These are phyloP conservation scores for Gnomoniopsis smithogilvyi DNA, from an alignment of 2,329 filamentous ascomycete species.

Conservation along the genomic window DNA sequence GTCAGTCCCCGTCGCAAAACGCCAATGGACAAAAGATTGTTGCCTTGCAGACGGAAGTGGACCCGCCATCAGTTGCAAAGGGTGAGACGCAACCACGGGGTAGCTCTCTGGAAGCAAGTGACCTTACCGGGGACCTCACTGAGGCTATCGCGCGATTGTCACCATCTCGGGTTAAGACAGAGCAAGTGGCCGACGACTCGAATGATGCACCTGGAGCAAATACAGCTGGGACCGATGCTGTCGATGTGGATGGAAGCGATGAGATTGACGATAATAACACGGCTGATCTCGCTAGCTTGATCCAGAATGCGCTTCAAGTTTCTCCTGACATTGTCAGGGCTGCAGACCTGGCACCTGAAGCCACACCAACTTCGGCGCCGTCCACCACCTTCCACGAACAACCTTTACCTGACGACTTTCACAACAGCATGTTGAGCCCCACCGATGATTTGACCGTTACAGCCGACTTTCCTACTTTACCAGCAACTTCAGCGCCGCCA, in stretches of 20 bases:
- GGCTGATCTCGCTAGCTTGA: not conserved
- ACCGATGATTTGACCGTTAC: too few relatives aligned
- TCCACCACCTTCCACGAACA: not conserved
- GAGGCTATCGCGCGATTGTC: not conserved
- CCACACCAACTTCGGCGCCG: not conserved
- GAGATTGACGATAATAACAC: not conserved
- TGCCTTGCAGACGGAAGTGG: not conserved
- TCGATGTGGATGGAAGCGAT: not conserved
- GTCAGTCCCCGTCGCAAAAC: conserved; percentile 4
- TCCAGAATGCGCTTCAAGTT: not conserved
- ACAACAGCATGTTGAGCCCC: too few relatives aligned
- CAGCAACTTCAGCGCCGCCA: not conserved
- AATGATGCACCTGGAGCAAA: not conserved
- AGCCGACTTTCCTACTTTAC: not conserved
- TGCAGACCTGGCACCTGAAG: not conserved
- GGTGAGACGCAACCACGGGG: not conserved
- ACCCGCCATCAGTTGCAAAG: not conserved
- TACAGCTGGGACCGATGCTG: not conserved
- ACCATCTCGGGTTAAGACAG: not conserved
- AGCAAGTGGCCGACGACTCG: not conserved
- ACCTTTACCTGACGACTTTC: not conserved
- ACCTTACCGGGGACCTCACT: not conserved
- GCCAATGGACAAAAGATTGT: not conserved
- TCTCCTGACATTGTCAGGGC: not conserved
- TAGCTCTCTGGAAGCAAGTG: not conserved